A percentile compares a stretch with the other conserved stretches of the same genome.
Evolutionary conservation across 306 rosid species (phyloP).

Genomic region (Prunus dulcis): DNA sequence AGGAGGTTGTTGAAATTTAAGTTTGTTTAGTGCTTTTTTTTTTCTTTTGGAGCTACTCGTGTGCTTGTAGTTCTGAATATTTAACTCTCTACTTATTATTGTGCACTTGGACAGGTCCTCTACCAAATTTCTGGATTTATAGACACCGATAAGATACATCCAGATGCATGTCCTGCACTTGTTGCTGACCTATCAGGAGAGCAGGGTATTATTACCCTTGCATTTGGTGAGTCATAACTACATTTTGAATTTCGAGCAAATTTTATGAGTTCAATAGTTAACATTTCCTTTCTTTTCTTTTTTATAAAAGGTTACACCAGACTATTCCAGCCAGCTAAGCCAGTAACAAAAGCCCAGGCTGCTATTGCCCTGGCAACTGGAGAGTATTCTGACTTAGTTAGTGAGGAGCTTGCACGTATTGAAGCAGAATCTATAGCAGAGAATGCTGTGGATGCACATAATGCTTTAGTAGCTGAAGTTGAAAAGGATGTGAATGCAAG

Average conservation of each 20-base stretch:
- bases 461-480: slow-evolving; percentile 89
- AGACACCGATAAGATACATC: slow-evolving; percentile 85
- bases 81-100: slow-evolving; percentile 24
- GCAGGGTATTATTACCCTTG: slow-evolving; percentile 92
- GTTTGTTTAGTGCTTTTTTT: slow-evolving; percentile 19
- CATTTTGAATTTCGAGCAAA: not conserved
- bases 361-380: slow-evolving; percentile 96
- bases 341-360: slow-evolving; percentile 96
- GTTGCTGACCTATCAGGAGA: slow-evolving; percentile 94
- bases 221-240: slow-evolving; percentile 63
- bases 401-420: slow-evolving; percentile 96
- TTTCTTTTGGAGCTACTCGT: slow-evolving; percentile 5
- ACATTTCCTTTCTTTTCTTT: not conserved
- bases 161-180: slow-evolving; percentile 95
- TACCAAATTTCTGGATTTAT: slow-evolving; percentile 82
- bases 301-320: slow-evolving; percentile 69
- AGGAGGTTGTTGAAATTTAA: slow-evolving; percentile 59
- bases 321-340: slow-evolving; percentile 88
- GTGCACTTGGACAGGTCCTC: slow-evolving; percentile 57
- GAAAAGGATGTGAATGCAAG: slow-evolving; percentile 84
- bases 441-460: slow-evolving; percentile 90
- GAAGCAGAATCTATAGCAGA: slow-evolving; percentile 96
- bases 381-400: slow-evolving; percentile 84
- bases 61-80: slow-evolving; percentile 23
- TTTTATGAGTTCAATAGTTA: slow-evolving; percentile 1